Base-by-base conservation (phyloP, 306 rosid genomes). In the Acmispon strigosus region DNA sequence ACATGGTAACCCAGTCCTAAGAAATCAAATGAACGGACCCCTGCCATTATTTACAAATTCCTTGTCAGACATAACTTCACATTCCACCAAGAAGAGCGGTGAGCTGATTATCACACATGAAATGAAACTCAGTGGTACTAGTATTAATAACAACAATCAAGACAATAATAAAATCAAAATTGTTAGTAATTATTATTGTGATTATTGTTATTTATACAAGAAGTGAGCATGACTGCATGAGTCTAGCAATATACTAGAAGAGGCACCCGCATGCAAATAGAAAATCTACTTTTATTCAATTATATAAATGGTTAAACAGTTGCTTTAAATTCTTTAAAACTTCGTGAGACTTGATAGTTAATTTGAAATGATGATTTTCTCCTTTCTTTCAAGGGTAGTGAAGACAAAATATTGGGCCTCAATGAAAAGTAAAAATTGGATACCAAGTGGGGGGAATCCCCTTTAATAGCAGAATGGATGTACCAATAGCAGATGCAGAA, bases 1-100 rank as follows among this genome's bases (percentile, higher is more conserved):
- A 90, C 96, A 13, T 77, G 88, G 81, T 90, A 94, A 74, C 98
- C 98, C 78, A 94, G 74, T 80, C 97, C 97, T 75, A 94, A 73
- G 85, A 94, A 94, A 81, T 90, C 92, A 59, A 94, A 94, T 58
- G 98, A 86, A 84, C 76, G 90, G 52, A 94, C 88, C 45, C 95
- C 98, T 93, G 90, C 89, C 84, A 73, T 47, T 34, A 34, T 75
- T 69, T 36, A 65, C n/a, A 79, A 64, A 73, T 66, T 71, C 22
- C 69, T 43, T 69, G 69, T 51, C 54, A 79, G 7, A 49, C 10
- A 60, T 32, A 62, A 29, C 18, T 76, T 72, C 34, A 44, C 14
- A 16, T 34, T 27, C 70, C 24, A 29, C 32, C 32, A 27, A 27
- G 32, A 27, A 27, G 32, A 22, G 32, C 4, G 32, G 32, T 27